These are phyloP conservation scores for Pyrenophora graminea DNA, from an alignment of 2,329 filamentous ascomycete species.

Conservation along the genomic window DNA sequence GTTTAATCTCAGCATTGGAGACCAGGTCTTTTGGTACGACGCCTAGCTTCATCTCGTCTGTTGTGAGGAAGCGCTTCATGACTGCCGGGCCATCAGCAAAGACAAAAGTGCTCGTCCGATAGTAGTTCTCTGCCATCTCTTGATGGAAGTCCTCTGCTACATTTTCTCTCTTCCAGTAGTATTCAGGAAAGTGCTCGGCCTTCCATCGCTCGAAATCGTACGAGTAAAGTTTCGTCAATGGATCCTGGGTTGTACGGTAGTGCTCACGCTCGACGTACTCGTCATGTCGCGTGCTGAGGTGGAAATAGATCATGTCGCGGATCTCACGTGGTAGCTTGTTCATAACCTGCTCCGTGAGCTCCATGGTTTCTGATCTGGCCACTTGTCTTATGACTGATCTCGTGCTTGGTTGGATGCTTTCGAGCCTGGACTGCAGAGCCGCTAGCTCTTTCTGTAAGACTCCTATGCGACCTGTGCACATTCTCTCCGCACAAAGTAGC, in stretches of 20 bases:
- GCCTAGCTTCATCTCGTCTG: constrained; percentile 19
- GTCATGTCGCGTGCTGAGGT: constrained; percentile 15
- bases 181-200: constrained; percentile 18
- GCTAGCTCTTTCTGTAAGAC: constrained; percentile 11
- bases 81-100: constrained; percentile 23
- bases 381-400: constrained; percentile 11
- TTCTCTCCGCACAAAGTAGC: constrained; percentile 4
- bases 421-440: constrained; percentile 10
- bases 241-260: constrained; percentile 25
- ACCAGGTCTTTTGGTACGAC: constrained; percentile 17
- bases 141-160: constrained; percentile 9
- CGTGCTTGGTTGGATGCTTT: constrained; percentile 4
- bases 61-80: constrained; percentile 20
- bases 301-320: constrained; percentile 26
- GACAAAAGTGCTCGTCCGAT: constrained; percentile 23
- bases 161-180: constrained; percentile 21
- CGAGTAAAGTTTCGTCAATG: constrained; percentile 20
- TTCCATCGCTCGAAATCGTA: constrained; percentile 25
- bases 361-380: constrained; percentile 21
- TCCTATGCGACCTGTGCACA: constrained; percentile 8
- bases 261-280: constrained; percentile 25
- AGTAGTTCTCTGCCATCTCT: constrained; percentile 25
- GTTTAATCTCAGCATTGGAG: constrained; percentile 16
- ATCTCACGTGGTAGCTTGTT: constrained; percentile 20
- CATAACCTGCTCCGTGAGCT: constrained; percentile 11